A percentile compares a stretch with the other conserved stretches of the same genome.
phyloP scores from a whole-genome alignment of 345 rosid genomes.

The Eutrema yunnanense region DNA sequence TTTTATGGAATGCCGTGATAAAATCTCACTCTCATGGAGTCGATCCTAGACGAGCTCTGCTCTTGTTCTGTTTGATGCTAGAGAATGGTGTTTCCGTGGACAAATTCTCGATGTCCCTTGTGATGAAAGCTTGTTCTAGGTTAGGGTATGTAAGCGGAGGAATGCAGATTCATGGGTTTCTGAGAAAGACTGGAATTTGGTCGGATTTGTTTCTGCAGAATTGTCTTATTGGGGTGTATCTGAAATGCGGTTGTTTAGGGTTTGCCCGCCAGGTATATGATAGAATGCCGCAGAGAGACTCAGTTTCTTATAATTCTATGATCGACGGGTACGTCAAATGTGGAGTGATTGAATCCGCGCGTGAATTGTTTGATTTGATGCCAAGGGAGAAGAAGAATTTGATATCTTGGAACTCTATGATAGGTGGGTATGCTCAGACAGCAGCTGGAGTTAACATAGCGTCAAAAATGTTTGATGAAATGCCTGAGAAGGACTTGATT shows the following conservation, averaged over 20 bases:
- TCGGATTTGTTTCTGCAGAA: slow-evolving; percentile 40
- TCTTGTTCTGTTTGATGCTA: slow-evolving; percentile 33
- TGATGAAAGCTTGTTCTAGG: slow-evolving; percentile 37
- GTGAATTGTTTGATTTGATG: slow-evolving; percentile 46
- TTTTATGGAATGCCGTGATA: slow-evolving; percentile 33
- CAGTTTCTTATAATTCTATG: slow-evolving; percentile 40
- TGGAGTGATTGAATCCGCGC: slow-evolving; percentile 41
- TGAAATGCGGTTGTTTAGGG: slow-evolving; percentile 35
- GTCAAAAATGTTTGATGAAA: slow-evolving; percentile 40
- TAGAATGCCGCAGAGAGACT: slow-evolving; percentile 33
- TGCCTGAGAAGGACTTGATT: slow-evolving; percentile 54
- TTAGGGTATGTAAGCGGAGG: slow-evolving; percentile 23
- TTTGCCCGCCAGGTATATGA: slow-evolving; percentile 35
- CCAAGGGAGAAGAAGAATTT: slow-evolving; percentile 36
- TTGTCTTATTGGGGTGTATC: slow-evolving; percentile 28
- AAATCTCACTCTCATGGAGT: slow-evolving; percentile 40
- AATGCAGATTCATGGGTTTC: slow-evolving; percentile 39
- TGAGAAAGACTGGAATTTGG: slow-evolving; percentile 33
- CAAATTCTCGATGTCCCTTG: slow-evolving; percentile 33
- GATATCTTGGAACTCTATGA: slow-evolving; percentile 63
- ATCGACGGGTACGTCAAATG: slow-evolving; percentile 48
- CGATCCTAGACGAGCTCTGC: slow-evolving; percentile 29
- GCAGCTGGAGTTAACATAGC: slow-evolving; percentile 38
- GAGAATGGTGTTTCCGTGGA: slow-evolving; percentile 31
- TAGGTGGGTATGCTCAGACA: slow-evolving; percentile 41